Evolutionary conservation across 169 alveolate genomes (phyloP).

Genomic region (Fabrea salina): DNA sequence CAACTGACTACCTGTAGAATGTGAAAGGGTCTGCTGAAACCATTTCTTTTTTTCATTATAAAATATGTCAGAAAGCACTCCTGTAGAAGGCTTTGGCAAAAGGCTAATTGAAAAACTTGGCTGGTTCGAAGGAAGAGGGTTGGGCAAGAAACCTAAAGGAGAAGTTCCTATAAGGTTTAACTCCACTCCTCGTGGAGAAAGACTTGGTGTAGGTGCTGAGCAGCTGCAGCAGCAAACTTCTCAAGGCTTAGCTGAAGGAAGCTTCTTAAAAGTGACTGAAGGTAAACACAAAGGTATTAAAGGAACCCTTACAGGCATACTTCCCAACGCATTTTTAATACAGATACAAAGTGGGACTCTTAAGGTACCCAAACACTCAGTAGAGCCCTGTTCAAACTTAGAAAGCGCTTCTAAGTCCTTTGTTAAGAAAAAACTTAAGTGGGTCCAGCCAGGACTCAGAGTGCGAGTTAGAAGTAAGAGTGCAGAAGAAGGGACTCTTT

Average conservation of each 20-base stretch:
- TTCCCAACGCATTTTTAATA: not conserved
- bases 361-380: not conserved
- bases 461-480: slow-evolving; percentile 34
- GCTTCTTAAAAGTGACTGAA: slow-evolving; percentile 13
- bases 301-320: slow-evolving; percentile 22
- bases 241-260: not conserved
- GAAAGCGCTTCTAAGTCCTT: not conserved
- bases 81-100: slow-evolving; percentile 37
- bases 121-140: slow-evolving; percentile 31
- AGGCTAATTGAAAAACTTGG: slow-evolving; percentile 26
- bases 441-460: slow-evolving; percentile 37
- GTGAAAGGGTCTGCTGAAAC: slow-evolving; percentile 28
- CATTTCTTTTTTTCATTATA: slow-evolving; percentile 20
- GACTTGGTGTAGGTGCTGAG: slow-evolving; percentile 35
- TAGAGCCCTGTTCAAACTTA: not conserved
- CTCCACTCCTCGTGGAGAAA: slow-evolving; percentile 22
- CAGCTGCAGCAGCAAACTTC: not conserved
- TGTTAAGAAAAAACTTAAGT: slow-evolving; percentile 12
- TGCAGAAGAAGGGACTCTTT: slow-evolving; percentile 7
- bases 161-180: slow-evolving; percentile 24
- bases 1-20: not conserved
- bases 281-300: slow-evolving; percentile 36
- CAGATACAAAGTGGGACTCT: slow-evolving; percentile 25
- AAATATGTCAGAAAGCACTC: not conserved
- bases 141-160: slow-evolving; percentile 26